These are phyloP conservation scores for Crotalaria pallida DNA, from an alignment of 306 rosid species.

Conservation along the genomic window DNA sequence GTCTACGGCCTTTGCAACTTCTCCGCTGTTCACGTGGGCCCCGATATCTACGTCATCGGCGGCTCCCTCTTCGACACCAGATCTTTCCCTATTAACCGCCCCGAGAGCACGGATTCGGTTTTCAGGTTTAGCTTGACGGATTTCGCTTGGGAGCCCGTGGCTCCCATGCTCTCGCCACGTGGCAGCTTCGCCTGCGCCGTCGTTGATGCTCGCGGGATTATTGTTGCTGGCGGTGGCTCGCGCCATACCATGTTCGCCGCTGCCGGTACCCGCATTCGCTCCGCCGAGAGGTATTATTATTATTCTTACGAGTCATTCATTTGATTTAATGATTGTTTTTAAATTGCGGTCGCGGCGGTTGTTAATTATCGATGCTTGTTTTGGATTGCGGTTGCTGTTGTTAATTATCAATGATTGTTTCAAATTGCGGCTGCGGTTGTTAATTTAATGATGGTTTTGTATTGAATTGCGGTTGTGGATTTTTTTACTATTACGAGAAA, in stretches of 20 bases:
- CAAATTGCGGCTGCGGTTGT: too few species aligned
- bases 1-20: slow-evolving; percentile 84
- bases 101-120: slow-evolving; percentile 47
- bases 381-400: too few species aligned
- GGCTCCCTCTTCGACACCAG: slow-evolving; percentile 89
- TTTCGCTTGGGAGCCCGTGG: slow-evolving; percentile 47
- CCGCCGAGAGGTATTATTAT: slow-evolving; percentile 67
- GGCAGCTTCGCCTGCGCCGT: slow-evolving; percentile 86
- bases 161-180: slow-evolving; percentile 65
- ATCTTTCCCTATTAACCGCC: slow-evolving; percentile 81
- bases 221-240: slow-evolving; percentile 88
- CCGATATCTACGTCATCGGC: slow-evolving; percentile 59
- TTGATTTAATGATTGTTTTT: too few species aligned
- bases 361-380: too few species aligned
- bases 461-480: too few species aligned
- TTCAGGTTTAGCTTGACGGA: slow-evolving; percentile 51
- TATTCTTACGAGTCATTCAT: too few species aligned
- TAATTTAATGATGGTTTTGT: too few species aligned
- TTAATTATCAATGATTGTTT: too few species aligned
- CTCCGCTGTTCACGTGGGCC: slow-evolving; percentile 51
- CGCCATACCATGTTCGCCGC: slow-evolving; percentile 66
- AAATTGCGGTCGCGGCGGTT: too few species aligned
- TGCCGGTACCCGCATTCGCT: slow-evolving; percentile 61
- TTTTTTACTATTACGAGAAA: too few species aligned
- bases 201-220: slow-evolving; percentile 27